Conservation (phyloP, 352 stramenopile species). For the Phytophthora meadii region DNA sequence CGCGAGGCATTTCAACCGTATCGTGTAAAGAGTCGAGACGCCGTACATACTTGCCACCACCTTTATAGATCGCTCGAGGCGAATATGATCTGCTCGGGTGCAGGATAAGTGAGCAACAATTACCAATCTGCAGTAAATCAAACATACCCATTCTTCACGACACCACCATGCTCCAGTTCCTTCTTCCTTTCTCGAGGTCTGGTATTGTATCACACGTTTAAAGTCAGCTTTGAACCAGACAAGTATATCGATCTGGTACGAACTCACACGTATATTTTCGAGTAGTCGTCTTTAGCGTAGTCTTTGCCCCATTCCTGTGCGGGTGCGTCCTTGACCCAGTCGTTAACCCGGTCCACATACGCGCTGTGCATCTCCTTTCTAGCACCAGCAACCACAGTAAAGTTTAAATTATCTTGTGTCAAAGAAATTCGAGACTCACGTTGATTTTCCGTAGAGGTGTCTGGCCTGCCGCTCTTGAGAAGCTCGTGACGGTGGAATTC, state of each 20-base stretch:
- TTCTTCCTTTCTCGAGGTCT: constrained; percentile 58
- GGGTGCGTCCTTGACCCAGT: constrained; percentile 56
- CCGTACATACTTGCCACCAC: constrained; percentile 54
- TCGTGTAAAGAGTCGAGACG: constrained; percentile 25
- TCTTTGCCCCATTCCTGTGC: constrained; percentile 53
- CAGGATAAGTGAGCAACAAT: neutral
- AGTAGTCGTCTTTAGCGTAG: constrained; percentile 66
- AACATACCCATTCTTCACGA: constrained; percentile 55
- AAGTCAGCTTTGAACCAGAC: no score
- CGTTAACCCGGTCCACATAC: constrained; percentile 64
- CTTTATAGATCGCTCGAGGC: constrained; percentile 60
- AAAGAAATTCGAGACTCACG: constrained; percentile 25
- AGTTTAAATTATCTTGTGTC: neutral
- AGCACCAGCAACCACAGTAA: constrained; percentile 6
- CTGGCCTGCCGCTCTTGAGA: constrained; percentile 47
- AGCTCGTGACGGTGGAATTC: constrained; percentile 27
- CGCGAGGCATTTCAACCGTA: constrained; percentile 27
- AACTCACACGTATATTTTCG: constrained; percentile 59
- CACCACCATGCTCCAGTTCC: constrained; percentile 45
- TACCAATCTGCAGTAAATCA: neutral
- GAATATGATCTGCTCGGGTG: constrained; percentile 47
- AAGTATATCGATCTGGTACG: neutral
- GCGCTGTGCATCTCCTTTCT: constrained; percentile 76
- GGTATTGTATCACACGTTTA: neutral
- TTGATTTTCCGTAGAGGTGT: constrained; percentile 66